A percentile compares a stretch with the other conserved stretches of the same genome.
These are phyloP conservation scores for Saccharomyces uvarum DNA, from an alignment of 1,139 yeast species.

Conservation along the genomic window DNA sequence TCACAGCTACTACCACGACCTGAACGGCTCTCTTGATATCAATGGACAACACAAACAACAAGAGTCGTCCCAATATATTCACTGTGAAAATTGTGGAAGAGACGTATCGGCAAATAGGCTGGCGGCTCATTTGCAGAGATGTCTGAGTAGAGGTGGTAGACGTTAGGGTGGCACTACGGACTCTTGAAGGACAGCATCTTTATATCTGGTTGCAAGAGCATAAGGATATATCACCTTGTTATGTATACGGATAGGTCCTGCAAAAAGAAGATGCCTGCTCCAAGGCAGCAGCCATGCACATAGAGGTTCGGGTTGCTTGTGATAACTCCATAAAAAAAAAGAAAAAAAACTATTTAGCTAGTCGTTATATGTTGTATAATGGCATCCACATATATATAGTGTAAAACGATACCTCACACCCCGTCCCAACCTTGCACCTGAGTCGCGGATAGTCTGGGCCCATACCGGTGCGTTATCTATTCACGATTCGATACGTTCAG, in stretches of 20 bases:
- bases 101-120: conserved; percentile 85
- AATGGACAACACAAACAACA: conserved; percentile 27
- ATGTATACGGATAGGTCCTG: neutral
- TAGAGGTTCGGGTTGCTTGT: neutral
- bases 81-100: conserved; percentile 73
- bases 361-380: conserved; percentile 31
- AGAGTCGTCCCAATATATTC: conserved; percentile 47
- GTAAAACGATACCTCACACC: conserved; percentile 5
- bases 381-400: conserved; percentile 11
- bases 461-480: neutral
- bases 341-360: neutral
- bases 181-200: neutral
- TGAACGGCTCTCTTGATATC: conserved; percentile 23
- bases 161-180: conserved; percentile 22
- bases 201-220: neutral
- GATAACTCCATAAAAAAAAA: no score
- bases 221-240: no score
- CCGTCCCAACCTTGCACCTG: neutral
- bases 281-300: neutral
- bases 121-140: conserved; percentile 87
- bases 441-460: neutral
- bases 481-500: neutral
- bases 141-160: conserved; percentile 56
- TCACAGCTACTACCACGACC: conserved; percentile 23
- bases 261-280: no score